Evolutionary conservation across 139 green algal species (phyloP), one percentile per base, ranked within the genome.

Genomic region (Marvania coccoides): DNA sequence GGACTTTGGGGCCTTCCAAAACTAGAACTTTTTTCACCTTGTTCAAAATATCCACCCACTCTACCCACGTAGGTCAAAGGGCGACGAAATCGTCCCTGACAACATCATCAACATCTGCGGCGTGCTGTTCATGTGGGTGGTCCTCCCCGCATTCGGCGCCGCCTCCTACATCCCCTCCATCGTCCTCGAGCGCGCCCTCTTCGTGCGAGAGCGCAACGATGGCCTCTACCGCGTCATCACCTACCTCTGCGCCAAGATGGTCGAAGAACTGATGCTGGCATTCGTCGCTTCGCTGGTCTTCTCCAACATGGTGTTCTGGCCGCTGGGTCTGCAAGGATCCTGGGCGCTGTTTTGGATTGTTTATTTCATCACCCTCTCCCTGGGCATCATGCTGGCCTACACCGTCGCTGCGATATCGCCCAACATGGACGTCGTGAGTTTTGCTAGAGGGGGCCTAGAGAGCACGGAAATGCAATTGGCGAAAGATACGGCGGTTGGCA

Each of bases 111-210:
- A 90, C 78, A 86, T 93, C 30, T 42, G 70, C 0, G 30, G 28
- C 29, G 69, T 90, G 48, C 75, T 93, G 53, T 93, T 92, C 80
- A 91, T 93, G 79, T 87, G 72, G 75, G 66, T 69, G 48, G 72
- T 77, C 13, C 65, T 94, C 65, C 83, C 87, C 8, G 81, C 80
- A 12, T 94, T 89, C 64, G 65, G 64, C 26, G 58, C 61, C 12
- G 35, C 58, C 7, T 30, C 40, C n/a, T 71, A 69, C 37, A 48
- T 73, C 7, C 71, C 71, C 8, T 38, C 64, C 19, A 63, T 78
- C 36, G 59, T 70, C 37, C 42, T 69, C 5, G 71, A 78, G 39
- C 58, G 71, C 36, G 33, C 48, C 7, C 47, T 78, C 9, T 78
- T 70, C 37, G 3, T 38, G 24, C 58, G 64, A 4, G 71, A 78